A percentile compares a stretch with the other conserved stretches of the same genome.
phyloP scores from a whole-genome alignment of 1,284 basidiomycete species.

The Pulchroboletus neoregius region DNA sequence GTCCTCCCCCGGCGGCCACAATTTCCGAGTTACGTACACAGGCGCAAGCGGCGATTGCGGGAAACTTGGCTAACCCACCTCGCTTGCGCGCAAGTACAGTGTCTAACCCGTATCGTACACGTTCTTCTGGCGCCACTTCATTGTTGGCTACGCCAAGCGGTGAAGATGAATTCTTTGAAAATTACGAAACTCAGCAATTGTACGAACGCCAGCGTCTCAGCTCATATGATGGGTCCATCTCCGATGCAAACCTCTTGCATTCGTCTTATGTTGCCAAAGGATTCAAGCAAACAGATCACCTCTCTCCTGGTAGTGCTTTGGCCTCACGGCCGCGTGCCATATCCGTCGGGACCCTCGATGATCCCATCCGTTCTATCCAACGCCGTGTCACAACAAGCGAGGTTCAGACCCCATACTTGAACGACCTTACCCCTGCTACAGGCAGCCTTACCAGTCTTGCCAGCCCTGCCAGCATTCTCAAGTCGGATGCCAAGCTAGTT shows the following conservation, averaged over 20 bases:
- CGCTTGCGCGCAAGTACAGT: conserved; percentile 87
- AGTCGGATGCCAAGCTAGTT: conserved; percentile 49
- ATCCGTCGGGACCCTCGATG: conserved; percentile 88
- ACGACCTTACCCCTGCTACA: conserved; percentile 43
- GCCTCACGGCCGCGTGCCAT: conserved; percentile 78
- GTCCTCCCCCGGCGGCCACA: conserved; percentile 70
- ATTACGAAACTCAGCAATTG: conserved; percentile 46
- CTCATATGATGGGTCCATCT: conserved; percentile 54
- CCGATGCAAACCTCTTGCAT: conserved; percentile 47
- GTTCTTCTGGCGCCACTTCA: conserved; percentile 52
- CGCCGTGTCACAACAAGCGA: conserved; percentile 62
- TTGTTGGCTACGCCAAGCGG: conserved; percentile 59
- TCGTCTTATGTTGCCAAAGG: conserved; percentile 64
- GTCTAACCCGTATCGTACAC: conserved; percentile 73
- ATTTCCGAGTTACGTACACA: conserved; percentile 82
- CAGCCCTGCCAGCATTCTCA: conserved; percentile 54
- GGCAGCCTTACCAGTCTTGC: conserved; percentile 42
- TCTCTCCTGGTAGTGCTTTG: conserved; percentile 43
- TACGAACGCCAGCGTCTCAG: conserved; percentile 54
- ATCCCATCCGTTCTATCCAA: conserved; percentile 58
- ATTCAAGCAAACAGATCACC: conserved; percentile 69
- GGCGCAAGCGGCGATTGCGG: conserved; percentile 83
- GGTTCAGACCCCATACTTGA: conserved; percentile 52
- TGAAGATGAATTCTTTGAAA: conserved; percentile 66
- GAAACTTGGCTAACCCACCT: conserved; percentile 72